These are phyloP conservation scores for Alternaria sp. DNA, from an alignment of 2,329 filamentous ascomycete species.

Conservation along the genomic window DNA sequence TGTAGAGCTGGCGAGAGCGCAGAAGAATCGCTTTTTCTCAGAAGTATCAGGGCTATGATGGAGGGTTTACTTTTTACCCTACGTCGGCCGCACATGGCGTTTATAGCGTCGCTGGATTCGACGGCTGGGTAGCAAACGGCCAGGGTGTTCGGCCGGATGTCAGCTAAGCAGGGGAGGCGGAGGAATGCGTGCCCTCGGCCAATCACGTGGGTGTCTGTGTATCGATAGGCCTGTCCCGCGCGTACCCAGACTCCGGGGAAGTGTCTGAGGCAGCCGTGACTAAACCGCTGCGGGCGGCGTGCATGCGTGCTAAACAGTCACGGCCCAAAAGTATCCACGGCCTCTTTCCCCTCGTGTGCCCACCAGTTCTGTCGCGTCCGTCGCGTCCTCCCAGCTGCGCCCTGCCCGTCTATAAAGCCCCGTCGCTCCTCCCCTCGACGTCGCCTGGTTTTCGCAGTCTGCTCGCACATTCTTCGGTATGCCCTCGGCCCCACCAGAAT, in stretches of 20 bases:
- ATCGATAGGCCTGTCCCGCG: conserved; percentile 13
- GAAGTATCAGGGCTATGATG: not conserved
- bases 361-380: conserved; percentile 17
- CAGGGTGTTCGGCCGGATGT: conserved; percentile 8
- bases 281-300: conserved; percentile 19
- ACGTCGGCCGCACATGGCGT: conserved; percentile 5
- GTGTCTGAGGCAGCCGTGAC: conserved; percentile 19
- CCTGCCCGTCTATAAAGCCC: conserved; percentile 24
- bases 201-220: conserved; percentile 14
- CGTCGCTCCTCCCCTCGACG: conserved; percentile 15
- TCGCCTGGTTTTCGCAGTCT: conserved; percentile 20
- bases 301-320: conserved; percentile 36
- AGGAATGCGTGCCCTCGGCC: conserved; percentile 18
- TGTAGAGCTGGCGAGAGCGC: not conserved
- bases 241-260: conserved; percentile 30
- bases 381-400: conserved; percentile 17
- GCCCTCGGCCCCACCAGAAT: conserved; percentile 32
- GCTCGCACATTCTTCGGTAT: conserved; percentile 37
- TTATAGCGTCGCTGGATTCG: conserved; percentile 6
- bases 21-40: not conserved
- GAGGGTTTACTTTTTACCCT: conserved; percentile 13
- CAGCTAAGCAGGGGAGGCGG: conserved; percentile 10
- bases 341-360: conserved; percentile 30
- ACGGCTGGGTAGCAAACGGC: conserved; percentile 1
- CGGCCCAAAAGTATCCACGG: conserved; percentile 25